These are phyloP conservation scores for Brettanomyces sp. DNA, from an alignment of 805 yeast genomes.

Conservation along the genomic window DNA sequence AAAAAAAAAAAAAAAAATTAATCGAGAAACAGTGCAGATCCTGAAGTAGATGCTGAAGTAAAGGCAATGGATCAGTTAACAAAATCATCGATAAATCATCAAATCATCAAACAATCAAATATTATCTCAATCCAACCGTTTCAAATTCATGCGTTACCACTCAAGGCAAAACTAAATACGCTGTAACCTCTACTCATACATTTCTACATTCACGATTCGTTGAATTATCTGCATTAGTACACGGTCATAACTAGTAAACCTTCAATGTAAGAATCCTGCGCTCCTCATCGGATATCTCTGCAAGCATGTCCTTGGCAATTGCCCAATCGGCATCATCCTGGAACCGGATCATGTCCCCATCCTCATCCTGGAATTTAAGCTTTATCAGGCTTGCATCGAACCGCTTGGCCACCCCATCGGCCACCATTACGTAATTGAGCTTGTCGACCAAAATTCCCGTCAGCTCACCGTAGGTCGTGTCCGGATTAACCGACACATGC, in stretches of 20 bases:
- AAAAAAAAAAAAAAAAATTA: too few species aligned
- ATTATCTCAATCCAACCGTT: too few species aligned
- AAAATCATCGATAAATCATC: too few species aligned
- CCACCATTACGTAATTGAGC: conserved; percentile 48
- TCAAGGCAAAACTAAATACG: too few species aligned
- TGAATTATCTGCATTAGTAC: too few species aligned
- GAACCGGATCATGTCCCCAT: conserved; percentile 84
- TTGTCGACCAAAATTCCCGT: conserved; percentile 39
- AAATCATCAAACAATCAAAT: too few species aligned
- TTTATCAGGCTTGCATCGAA: conserved; percentile 27
- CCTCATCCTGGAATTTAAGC: conserved; percentile 85
- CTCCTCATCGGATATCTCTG: conserved; percentile 38
- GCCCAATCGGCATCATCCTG: conserved; percentile 82
- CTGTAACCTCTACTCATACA: too few species aligned
- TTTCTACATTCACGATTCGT: too few species aligned
- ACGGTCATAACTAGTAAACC: conserved; percentile 2
- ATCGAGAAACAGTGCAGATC: too few species aligned
- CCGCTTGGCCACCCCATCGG: conserved; percentile 14
- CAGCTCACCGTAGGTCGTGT: conserved; percentile 15
- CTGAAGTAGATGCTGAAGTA: too few species aligned
- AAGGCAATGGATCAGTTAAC: too few species aligned
- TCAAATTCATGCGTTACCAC: too few species aligned
- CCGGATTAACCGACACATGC: conserved; percentile 49
- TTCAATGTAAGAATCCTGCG: conserved; percentile 22
- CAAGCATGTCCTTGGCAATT: conserved; percentile 68